Base-by-base conservation (phyloP, 2,329 filamentous ascomycete genomes). In the Arthrobotrys conoides region DNA sequence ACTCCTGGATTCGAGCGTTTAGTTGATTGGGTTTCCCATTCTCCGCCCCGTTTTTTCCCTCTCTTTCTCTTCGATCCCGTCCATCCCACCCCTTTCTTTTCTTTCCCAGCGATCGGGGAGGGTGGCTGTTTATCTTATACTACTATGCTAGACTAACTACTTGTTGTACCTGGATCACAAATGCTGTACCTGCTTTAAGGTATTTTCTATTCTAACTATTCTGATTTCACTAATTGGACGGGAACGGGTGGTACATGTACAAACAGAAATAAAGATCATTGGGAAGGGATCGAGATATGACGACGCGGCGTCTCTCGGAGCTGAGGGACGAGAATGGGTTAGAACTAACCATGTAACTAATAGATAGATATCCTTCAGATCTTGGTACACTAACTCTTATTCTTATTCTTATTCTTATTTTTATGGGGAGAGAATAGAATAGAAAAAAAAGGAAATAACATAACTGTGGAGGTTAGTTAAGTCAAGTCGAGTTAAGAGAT, bases 291-390 rank as follows among this genome's bases (percentile, higher is more conserved):
- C 9, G 18, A 41, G 41, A 22, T 9, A 44, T 61, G 57, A 61
- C 36, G 33, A 20, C 36, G 57, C 41, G 41, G 65, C 48, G 70
- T 55, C 51, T 41, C 24, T 55, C 70, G 70, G 70, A 73, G 70
- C 70, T 67, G 70, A 67, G 10, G 51, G 49, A 72, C 61, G 36
- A 38, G 61, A 65, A 65, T 65, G 24, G 61, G 61, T 65, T 30
- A 49, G n/a, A n/a, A n/a, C n/a, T n/a, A n/a, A n/a, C n/a, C n/a
- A n/a, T n/a, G n/a, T n/a, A n/a, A n/a, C n/a, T n/a, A n/a, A n/a
- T n/a, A n/a, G n/a, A n/a, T n/a, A n/a, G n/a, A n/a, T n/a, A n/a
- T n/a, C n/a, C 57, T 61, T 44, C n/a, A 61, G 57, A 44, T 44
- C 57, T 61, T 44, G 57, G 57, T 41, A 61, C 57, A 27, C 57